phyloP scores from a whole-genome alignment of 768 basidiomycete species.

The Boletales sp. region DNA sequence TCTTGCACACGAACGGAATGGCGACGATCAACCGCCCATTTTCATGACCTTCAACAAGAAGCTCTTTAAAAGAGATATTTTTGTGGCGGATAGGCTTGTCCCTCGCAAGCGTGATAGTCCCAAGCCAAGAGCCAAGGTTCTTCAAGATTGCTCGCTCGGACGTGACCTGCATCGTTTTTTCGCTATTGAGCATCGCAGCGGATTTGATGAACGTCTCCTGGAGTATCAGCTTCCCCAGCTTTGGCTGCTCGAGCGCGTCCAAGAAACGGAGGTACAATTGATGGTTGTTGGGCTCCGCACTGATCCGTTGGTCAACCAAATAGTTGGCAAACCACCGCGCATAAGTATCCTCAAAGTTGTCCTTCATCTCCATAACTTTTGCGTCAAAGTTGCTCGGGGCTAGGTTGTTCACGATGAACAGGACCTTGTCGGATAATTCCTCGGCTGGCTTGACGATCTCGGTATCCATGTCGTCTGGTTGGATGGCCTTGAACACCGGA shows the following conservation, averaged over 20 bases:
- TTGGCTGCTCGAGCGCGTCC: slow-evolving; percentile 70
- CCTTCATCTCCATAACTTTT: slow-evolving; percentile 84
- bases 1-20: slow-evolving; percentile 98
- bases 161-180: slow-evolving; percentile 80
- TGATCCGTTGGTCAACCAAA: slow-evolving; percentile 92
- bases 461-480: slow-evolving; percentile 61
- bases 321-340: slow-evolving; percentile 98
- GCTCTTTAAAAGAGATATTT: slow-evolving; percentile 94
- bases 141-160: slow-evolving; percentile 86
- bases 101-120: slow-evolving; percentile 87
- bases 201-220: slow-evolving; percentile 94
- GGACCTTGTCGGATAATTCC: slow-evolving; percentile 85
- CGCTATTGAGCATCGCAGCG: slow-evolving; percentile 81
- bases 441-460: slow-evolving; percentile 72
- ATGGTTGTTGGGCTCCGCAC: slow-evolving; percentile 96
- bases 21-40: slow-evolving; percentile 87
- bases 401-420: slow-evolving; percentile 98
- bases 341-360: slow-evolving; percentile 77
- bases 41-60: slow-evolving; percentile 95
- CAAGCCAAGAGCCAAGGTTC: slow-evolving; percentile 94
- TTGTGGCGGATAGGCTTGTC: slow-evolving; percentile 91
- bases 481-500: slow-evolving; percentile 74
- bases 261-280: slow-evolving; percentile 91
- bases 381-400: slow-evolving; percentile 89
- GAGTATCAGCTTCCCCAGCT: slow-evolving; percentile 73